A percentile compares a stretch with the other conserved stretches of the same genome.
Evolutionary conservation across 352 stramenopile species (phyloP).

Genomic region (Pilasporangium apinafurcum): DNA sequence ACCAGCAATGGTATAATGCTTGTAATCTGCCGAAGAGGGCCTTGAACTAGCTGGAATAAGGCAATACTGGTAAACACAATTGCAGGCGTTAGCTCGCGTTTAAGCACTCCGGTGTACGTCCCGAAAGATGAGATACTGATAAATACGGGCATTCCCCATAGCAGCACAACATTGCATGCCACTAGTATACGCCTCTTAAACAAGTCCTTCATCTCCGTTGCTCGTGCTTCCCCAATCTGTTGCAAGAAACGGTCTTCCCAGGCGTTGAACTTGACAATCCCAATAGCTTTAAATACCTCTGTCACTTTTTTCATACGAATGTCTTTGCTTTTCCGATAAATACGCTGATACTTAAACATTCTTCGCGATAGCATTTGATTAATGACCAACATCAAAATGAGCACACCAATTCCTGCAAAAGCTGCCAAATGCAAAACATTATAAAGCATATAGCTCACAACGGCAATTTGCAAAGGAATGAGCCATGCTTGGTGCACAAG

Average conservation of each 20-base stretch:
- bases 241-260: slow-evolving; percentile 84
- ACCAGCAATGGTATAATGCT: background rate
- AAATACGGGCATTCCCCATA: slow-evolving; percentile 43
- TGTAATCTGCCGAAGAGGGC: slow-evolving; percentile 18
- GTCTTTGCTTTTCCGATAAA: slow-evolving; percentile 33
- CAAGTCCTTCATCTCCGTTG: slow-evolving; percentile 26
- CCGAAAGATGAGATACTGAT: slow-evolving; percentile 40
- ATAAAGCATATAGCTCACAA: slow-evolving; percentile 39
- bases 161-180: slow-evolving; percentile 27
- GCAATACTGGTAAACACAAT: slow-evolving; percentile 16
- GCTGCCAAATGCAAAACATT: slow-evolving; percentile 25
- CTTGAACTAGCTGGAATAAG: slow-evolving; percentile 35
- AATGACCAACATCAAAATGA: slow-evolving; percentile 22
- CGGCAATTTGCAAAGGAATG: slow-evolving; percentile 40
- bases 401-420: slow-evolving; percentile 29
- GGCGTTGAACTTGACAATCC: slow-evolving; percentile 92
- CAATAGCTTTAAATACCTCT: slow-evolving; percentile 68
- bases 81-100: slow-evolving; percentile 78
- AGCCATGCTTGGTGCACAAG: slow-evolving; percentile 60
- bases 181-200: slow-evolving; percentile 15
- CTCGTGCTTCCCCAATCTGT: slow-evolving; percentile 30
- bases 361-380: slow-evolving; percentile 26
- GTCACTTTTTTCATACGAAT: slow-evolving; percentile 47
- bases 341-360: slow-evolving; percentile 19
- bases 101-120: slow-evolving; percentile 25